A percentile compares a stretch with the other conserved stretches of the same genome.
Evolutionary conservation across 768 basidiomycete genomes (phyloP).

Genomic region (Suillus sp.): DNA sequence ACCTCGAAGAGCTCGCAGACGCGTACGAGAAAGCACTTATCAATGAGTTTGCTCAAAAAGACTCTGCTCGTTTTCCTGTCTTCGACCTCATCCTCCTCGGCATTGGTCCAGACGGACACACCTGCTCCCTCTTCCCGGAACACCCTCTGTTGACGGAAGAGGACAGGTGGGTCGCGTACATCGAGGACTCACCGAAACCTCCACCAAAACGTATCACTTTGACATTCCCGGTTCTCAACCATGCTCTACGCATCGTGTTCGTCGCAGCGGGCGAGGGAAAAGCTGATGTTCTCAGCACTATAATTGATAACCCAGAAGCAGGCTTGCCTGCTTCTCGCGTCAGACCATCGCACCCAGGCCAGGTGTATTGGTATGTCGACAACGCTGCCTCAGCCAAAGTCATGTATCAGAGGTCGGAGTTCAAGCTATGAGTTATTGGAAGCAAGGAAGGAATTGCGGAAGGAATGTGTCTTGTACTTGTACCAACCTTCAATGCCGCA

Average conservation of each 20-base stretch:
- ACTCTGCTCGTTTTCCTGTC: conserved; percentile 93
- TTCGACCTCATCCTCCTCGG: conserved; percentile 98
- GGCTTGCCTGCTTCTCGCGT: conserved; percentile 86
- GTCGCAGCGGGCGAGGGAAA: conserved; percentile 86
- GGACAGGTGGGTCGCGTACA: conserved; percentile 92
- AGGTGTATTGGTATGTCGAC: conserved; percentile 95
- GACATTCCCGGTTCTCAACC: conserved; percentile 89
- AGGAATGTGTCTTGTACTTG: conserved; percentile 27
- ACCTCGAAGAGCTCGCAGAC: conserved; percentile 80
- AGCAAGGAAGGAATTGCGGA: conserved; percentile 5
- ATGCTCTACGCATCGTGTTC: conserved; percentile 85
- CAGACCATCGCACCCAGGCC: conserved; percentile 74
- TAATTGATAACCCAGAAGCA: conserved; percentile 81
- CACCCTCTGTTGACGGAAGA: conserved; percentile 82
- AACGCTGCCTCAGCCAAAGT: conserved; percentile 74
- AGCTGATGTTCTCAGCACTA: conserved; percentile 64
- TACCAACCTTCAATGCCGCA: conserved; percentile 19
- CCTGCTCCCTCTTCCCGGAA: conserved; percentile 95
- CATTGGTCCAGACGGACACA: conserved; percentile 98
- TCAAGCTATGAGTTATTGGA: conserved; percentile 48
- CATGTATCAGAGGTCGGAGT: conserved; percentile 54
- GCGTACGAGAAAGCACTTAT: conserved; percentile 86
- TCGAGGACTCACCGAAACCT: conserved; percentile 94
- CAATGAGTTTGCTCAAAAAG: conserved; percentile 86
- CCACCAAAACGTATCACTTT: conserved; percentile 89